A percentile compares a stretch with the other conserved stretches of the same genome.
These are phyloP conservation scores for Colletotrichum tropicale DNA, from an alignment of 2,329 filamentous ascomycete species.

Conservation along the genomic window DNA sequence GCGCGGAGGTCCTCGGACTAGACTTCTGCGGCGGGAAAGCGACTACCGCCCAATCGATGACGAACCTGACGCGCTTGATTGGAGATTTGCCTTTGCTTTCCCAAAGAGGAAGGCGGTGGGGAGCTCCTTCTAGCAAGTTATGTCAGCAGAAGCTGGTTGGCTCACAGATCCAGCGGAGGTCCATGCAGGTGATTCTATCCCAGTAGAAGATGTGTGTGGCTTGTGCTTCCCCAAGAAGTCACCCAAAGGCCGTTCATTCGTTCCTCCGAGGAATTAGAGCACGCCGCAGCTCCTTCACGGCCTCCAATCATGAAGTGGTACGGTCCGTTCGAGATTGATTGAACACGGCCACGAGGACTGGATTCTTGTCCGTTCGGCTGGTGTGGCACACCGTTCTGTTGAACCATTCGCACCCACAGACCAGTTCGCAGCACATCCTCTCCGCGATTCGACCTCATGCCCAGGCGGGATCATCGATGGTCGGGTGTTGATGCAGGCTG, in stretches of 20 bases:
- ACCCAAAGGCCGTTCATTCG: background rate
- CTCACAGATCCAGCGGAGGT: background rate
- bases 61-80: slow-evolving; percentile 18
- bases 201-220: background rate
- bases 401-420: background rate
- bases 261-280: background rate
- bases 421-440: background rate
- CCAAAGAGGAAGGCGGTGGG: slow-evolving; percentile 9
- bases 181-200: slow-evolving; percentile 4
- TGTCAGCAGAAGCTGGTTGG: background rate
- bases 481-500: background rate
- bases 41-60: slow-evolving; percentile 7
- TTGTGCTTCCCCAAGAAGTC: background rate
- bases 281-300: background rate
- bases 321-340: background rate
- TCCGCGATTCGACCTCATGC: background rate
- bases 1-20: background rate
- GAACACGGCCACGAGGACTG: background rate
- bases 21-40: background rate
- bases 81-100: slow-evolving; percentile 1
- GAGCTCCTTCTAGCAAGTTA: background rate
- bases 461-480: background rate
- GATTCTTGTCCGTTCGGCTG: background rate
- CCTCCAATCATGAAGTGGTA: background rate
- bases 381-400: background rate